Evolutionary conservation across 441 rosid genomes (phyloP).

Genomic region (Theobroma grandiflorum): DNA sequence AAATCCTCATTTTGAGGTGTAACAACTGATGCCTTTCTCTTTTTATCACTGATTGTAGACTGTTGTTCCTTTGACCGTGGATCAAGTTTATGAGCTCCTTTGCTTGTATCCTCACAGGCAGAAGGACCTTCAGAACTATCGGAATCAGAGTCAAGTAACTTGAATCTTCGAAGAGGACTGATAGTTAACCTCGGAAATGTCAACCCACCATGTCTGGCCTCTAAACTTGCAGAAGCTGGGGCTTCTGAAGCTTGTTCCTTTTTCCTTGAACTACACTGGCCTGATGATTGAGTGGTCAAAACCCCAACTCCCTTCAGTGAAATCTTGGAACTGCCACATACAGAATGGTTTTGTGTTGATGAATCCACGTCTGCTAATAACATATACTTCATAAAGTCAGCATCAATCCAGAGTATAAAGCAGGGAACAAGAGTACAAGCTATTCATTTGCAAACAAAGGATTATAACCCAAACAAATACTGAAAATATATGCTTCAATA

Average conservation of each 20-base stretch:
- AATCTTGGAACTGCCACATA: constrained; percentile 70
- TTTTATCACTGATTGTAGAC: constrained; percentile 40
- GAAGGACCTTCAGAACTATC: constrained; percentile 72
- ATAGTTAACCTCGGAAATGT: constrained; percentile 58
- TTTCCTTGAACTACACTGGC: constrained; percentile 37
- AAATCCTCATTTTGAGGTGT: constrained; percentile 51
- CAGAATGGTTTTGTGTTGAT: constrained; percentile 49
- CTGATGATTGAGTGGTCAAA: constrained; percentile 46
- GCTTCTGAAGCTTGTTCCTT: constrained; percentile 45
- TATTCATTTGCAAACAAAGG: background rate
- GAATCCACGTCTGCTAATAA: constrained; percentile 49
- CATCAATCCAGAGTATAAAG: constrained; percentile 19
- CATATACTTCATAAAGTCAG: background rate
- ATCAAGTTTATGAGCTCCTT: constrained; percentile 39
- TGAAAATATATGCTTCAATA: background rate
- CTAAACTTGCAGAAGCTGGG: constrained; percentile 49
- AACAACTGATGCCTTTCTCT: constrained; percentile 37
- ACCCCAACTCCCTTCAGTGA: constrained; percentile 55
- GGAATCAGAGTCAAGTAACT: constrained; percentile 77
- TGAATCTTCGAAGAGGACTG: constrained; percentile 91
- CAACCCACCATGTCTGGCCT: constrained; percentile 41
- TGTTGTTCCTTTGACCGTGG: constrained; percentile 35
- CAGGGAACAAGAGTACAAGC: background rate
- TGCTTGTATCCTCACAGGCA: constrained; percentile 28
- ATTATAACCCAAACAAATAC: background rate